Conservation (phyloP, 2,329 filamentous ascomycete genomes). For the Blastomyces parvus region DNA sequence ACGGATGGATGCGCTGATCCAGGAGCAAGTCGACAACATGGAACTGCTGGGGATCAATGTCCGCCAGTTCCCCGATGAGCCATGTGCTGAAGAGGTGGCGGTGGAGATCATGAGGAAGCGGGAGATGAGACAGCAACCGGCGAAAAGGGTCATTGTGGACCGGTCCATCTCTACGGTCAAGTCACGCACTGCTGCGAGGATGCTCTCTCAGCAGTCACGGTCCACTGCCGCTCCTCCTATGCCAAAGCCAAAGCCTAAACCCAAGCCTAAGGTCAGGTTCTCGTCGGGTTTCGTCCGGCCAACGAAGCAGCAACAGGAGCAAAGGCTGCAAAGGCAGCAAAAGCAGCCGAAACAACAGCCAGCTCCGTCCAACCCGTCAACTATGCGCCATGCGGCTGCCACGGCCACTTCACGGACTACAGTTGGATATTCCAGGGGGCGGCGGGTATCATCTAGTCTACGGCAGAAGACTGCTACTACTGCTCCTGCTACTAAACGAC, state of each 20-base stretch:
- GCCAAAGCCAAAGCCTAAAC: conserved; percentile 23
- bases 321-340: no score
- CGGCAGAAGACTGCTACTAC: conserved; percentile 17
- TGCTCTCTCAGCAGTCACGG: conserved; percentile 26
- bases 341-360: neutral
- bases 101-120: conserved; percentile 19
- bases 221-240: conserved; percentile 27
- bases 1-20: conserved; percentile 57
- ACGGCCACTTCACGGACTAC: conserved; percentile 66
- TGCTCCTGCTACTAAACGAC: conserved; percentile 15
- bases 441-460: conserved; percentile 33
- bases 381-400: conserved; percentile 51
- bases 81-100: conserved; percentile 30
- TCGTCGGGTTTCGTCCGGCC: conserved; percentile 26
- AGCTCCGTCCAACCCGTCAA: conserved; percentile 40
- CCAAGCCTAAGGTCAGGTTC: conserved; percentile 35
- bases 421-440: conserved; percentile 74
- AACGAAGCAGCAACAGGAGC: conserved; percentile 25
- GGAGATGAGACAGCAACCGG: conserved; percentile 23
- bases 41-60: conserved; percentile 53
- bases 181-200: conserved; percentile 33
- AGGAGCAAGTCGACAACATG: conserved; percentile 55
- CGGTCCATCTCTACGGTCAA: conserved; percentile 32
- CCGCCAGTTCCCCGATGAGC: conserved; percentile 31
- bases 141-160: conserved; percentile 16